phyloP scores from a whole-genome alignment of 257 asterid genomes.

The Catharanthus roseus region DNA sequence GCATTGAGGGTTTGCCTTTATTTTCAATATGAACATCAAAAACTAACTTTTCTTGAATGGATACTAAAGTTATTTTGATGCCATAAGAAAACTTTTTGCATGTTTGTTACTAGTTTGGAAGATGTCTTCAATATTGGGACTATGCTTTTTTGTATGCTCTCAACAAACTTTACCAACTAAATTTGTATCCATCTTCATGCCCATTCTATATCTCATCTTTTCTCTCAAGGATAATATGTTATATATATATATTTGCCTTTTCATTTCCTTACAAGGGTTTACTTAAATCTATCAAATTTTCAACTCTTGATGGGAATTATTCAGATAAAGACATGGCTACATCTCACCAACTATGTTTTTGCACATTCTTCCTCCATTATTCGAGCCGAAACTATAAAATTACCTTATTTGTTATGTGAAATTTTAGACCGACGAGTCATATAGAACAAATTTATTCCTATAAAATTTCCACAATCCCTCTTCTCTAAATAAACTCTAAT shows the following conservation, averaged over 20 bases:
- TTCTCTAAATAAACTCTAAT: too few species aligned
- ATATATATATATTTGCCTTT: background rate
- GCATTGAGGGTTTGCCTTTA: background rate
- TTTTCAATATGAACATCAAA: background rate
- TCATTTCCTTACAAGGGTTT: background rate
- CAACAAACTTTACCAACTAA: conserved; percentile 19
- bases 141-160: background rate
- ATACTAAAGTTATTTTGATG: background rate
- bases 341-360: conserved; percentile 27
- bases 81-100: background rate
- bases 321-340: background rate
- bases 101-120: background rate
- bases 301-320: conserved; percentile 15
- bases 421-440: too few species aligned
- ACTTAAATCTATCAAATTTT: conserved; percentile 8
- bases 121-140: background rate
- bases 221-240: background rate
- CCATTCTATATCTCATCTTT: conserved; percentile 6
- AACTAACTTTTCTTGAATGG: conserved; percentile 6
- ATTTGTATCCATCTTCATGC: conserved; percentile 14
- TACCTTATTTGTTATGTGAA: too few species aligned
- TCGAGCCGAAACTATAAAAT: too few species aligned
- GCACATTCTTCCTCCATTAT: conserved; percentile 10
- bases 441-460: too few species aligned
- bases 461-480: too few species aligned